These are phyloP conservation scores for Venustampulla echinocandica DNA, from an alignment of 495 filamentous ascomycete species.

Conservation along the genomic window DNA sequence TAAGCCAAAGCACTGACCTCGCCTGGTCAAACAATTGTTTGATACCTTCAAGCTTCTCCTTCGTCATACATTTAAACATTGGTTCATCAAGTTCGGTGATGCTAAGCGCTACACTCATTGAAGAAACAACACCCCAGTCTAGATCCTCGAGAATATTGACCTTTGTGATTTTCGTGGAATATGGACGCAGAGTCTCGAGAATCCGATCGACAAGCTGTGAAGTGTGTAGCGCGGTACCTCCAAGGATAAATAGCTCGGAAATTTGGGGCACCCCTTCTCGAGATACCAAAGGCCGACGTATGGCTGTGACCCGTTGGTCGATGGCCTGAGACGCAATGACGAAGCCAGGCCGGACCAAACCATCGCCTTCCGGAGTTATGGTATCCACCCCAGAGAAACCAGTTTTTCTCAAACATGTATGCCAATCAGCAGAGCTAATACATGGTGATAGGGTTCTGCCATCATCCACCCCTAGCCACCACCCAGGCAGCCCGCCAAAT, in stretches of 20 bases:
- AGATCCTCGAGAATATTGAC: neutral
- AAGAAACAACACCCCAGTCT: neutral
- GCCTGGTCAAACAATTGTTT: conserved; percentile 28
- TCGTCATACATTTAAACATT: conserved; percentile 30
- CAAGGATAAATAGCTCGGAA: neutral
- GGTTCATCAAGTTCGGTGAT: conserved; percentile 39
- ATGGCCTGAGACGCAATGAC: conserved; percentile 37
- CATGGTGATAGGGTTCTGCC: conserved; percentile 31
- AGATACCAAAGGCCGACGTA: neutral
- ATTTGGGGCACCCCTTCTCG: neutral
- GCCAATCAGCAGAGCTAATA: conserved; percentile 30
- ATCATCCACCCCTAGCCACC: conserved; percentile 42
- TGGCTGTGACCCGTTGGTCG: conserved; percentile 25
- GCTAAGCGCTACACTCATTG: conserved; percentile 25
- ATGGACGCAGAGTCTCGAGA: neutral
- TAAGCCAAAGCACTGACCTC: conserved; percentile 24
- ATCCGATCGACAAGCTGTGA: neutral
- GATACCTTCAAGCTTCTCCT: conserved; percentile 24
- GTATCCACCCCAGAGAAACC: conserved; percentile 42
- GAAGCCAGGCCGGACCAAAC: conserved; percentile 25
- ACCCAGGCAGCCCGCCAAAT: conserved; percentile 37
- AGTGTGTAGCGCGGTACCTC: neutral
- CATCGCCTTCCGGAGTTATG: conserved; percentile 12
- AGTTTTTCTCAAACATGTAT: conserved; percentile 26
- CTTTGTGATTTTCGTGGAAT: neutral